Conservation (phyloP, 225 moss, liverwort and hornwort species). For the Bryoerythrophyllum caledonicum region DNA sequence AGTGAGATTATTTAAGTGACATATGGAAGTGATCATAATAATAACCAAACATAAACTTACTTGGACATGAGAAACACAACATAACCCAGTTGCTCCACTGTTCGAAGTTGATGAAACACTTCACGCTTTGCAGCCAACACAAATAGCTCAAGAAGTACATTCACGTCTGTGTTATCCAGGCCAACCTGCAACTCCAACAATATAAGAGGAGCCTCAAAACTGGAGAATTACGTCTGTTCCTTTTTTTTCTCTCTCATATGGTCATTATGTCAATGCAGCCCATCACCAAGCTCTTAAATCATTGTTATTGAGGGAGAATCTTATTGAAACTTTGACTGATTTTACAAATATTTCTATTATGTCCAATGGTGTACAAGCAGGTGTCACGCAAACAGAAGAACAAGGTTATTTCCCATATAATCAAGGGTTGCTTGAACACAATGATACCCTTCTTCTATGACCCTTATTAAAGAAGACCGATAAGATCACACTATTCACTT, state of each 20-base stretch:
- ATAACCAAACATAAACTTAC: constrained; percentile 28
- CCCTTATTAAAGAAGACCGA: too few relatives aligned
- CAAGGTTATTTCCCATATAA: too few relatives aligned
- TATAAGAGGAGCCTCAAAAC: background rate
- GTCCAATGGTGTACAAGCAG: too few relatives aligned
- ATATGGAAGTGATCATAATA: background rate
- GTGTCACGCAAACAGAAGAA: too few relatives aligned
- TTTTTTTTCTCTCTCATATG: background rate
- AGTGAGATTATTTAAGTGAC: background rate
- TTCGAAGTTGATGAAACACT: constrained; percentile 78
- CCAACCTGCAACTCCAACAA: constrained; percentile 46
- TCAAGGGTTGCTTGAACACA: too few relatives aligned
- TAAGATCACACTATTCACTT: too few relatives aligned
- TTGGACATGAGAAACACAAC: constrained; percentile 72
- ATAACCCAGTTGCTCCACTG: constrained; percentile 84
- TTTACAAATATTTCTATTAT: too few relatives aligned
- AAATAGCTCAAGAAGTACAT: constrained; percentile 67
- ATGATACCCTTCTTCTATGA: too few relatives aligned
- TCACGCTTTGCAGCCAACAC: constrained; percentile 73
- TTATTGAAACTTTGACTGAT: too few relatives aligned
- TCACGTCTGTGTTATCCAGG: constrained; percentile 54
- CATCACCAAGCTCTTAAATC: too few relatives aligned
- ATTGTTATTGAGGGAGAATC: too few relatives aligned
- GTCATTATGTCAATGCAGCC: background rate
- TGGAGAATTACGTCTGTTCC: background rate